Percentiles rank a stretch among this genome's conserved stretches.
These are phyloP conservation scores for Agaricus subrufescens DNA, from an alignment of 768 basidiomycete species.

Conservation along the genomic window DNA sequence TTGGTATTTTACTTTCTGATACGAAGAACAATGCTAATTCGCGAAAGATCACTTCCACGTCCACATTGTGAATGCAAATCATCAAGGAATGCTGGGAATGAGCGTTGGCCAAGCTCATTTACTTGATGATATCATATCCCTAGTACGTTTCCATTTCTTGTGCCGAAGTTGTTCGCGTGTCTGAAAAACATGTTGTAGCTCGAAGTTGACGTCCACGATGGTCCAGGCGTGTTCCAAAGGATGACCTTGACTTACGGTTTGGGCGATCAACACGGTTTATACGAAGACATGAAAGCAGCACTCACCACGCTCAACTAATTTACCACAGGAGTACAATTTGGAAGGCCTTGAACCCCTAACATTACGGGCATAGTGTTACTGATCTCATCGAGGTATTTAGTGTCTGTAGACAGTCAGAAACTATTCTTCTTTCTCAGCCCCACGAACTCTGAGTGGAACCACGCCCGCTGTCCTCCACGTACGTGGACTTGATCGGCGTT, in stretches of 20 bases:
- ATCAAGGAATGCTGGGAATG: constrained; percentile 61
- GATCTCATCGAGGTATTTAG: too few relatives aligned
- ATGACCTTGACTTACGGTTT: constrained; percentile 82
- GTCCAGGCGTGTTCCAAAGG: constrained; percentile 53
- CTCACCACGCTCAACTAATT: not conserved
- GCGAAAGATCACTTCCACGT: constrained; percentile 87
- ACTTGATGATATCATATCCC: constrained; percentile 84
- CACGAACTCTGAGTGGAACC: too few relatives aligned
- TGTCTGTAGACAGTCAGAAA: too few relatives aligned
- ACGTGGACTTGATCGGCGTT: too few relatives aligned
- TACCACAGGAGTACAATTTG: not conserved
- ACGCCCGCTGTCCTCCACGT: too few relatives aligned
- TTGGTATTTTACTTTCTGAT: constrained; percentile 30
- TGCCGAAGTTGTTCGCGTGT: not conserved
- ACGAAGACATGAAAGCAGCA: constrained; percentile 5
- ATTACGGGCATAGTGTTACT: not conserved
- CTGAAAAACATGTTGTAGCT: constrained; percentile 16
- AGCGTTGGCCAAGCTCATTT: constrained; percentile 89
- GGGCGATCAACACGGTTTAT: constrained; percentile 68
- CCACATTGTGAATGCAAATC: constrained; percentile 80
- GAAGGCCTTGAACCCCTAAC: not conserved
- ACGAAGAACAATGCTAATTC: not conserved
- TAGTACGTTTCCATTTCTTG: constrained; percentile 42
- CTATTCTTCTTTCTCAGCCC: too few relatives aligned
- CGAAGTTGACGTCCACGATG: constrained; percentile 58